Base-by-base conservation (phyloP, 1,139 yeast species). In the Yamadazyma atlantica region DNA sequence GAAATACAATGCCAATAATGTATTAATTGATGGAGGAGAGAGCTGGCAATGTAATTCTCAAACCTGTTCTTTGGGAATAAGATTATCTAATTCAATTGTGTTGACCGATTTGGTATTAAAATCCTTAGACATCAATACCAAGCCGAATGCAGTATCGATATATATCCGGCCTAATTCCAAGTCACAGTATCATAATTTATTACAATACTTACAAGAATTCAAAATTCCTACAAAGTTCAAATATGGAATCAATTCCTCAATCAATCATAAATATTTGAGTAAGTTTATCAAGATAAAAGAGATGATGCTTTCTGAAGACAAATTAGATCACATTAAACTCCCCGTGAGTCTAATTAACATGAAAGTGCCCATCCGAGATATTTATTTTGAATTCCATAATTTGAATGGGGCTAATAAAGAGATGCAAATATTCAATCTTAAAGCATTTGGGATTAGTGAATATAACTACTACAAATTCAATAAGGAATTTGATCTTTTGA, bases 361-460 rank as follows among this genome's bases (percentile, higher is more conserved):
- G 44, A 54, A 59, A 35, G 51, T 70, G 13, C 60, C 67, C 6
- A 52, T 57, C 2, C 55, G 53, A 32, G 75, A 70, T 43, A 41
- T 72, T 5, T 70, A 64, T 48, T 33, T 72, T 18, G 66, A 66
- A 39, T 52, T 72, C 22, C 49, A 44, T 23, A 38, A 38, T 16
- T 45, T 59, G 3, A 42, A 42, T 14, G 32, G 37, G 11, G 13
- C 7, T 9, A 43, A 49, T 4, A 50, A 57, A 1, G 33, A 36
- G 4, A 50, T 61, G n/a, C 61, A 59, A 10, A 45, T 68, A 33
- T 55, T 46, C 32, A 58, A 55, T 35, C 32, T 70, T 22, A 62
- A 66, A 46, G 71, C 61, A 0, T 69, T 63, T 44, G 77, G 77
- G 2, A 58, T 69, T 15, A 60, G 60, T 32, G 72, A 67, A 40